These are phyloP conservation scores for Coemansia sp. DNA, from an alignment of 192 early-diverging fungal genomes.

Conservation along the genomic window DNA sequence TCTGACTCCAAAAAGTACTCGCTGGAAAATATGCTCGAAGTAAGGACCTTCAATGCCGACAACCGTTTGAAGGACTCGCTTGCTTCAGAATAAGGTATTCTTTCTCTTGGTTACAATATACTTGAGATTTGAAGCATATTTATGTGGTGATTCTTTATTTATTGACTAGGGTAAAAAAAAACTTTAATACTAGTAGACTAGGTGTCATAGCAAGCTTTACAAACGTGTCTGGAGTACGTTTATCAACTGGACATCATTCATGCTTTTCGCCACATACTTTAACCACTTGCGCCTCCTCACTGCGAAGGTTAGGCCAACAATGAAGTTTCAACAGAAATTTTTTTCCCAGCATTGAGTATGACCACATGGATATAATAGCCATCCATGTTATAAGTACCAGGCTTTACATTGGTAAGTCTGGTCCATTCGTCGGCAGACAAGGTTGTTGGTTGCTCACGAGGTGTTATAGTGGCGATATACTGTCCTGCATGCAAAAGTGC, in stretches of 20 bases:
- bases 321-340: background rate
- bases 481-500: background rate
- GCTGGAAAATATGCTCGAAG: slow-evolving; percentile 65
- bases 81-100: background rate
- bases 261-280: background rate
- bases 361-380: background rate
- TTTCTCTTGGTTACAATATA: background rate
- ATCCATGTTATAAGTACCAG: background rate
- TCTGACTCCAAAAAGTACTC: slow-evolving; percentile 69
- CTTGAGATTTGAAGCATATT: background rate
- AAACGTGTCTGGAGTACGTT: background rate
- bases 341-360: background rate
- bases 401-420: background rate
- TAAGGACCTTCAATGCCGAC: slow-evolving; percentile 64
- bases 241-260: background rate
- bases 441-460: background rate
- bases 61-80: slow-evolving; percentile 39
- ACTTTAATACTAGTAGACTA: background rate
- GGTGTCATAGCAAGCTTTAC: too few relatives aligned
- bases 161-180: background rate
- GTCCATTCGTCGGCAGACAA: background rate
- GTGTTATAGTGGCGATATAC: background rate
- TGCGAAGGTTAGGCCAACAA: background rate
- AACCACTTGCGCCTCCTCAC: too few relatives aligned
- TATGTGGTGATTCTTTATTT: background rate